Evolutionary conservation across 306 rosid species (phyloP), one percentile per base, ranked within the genome.

Genomic region (Ormosia semicastrata): DNA sequence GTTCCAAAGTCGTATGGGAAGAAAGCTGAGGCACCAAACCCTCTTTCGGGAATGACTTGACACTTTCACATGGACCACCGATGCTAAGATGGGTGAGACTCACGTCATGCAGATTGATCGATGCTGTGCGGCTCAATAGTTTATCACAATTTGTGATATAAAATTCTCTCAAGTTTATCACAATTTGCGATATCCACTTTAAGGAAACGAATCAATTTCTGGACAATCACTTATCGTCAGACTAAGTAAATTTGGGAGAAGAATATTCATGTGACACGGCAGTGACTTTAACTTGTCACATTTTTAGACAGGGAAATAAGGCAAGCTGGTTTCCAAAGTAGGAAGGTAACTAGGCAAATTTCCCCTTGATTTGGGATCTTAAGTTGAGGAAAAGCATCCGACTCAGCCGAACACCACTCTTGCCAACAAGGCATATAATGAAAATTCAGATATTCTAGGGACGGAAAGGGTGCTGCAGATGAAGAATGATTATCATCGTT

Each of bases 381-480:
- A n/a, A n/a, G n/a, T n/a, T n/a, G n/a, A n/a, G n/a, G n/a, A n/a
- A n/a, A n/a, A n/a, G n/a, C n/a, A n/a, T n/a, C n/a, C n/a, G n/a
- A n/a, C n/a, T n/a, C n/a, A n/a, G n/a, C n/a, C 2, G 47, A 30
- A 41, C 6, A 2, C 85, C 80, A 81, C 12, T 37, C 43, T 17
- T 63, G 29, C 80, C 74, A 65, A 1, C 37, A 3, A 9, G 43
- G 2, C 76, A 75, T 65, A 3, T 0, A 0, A 0, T 0, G 0
- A 53, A 81, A 73, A 3, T 0, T 0, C 2, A 68, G 46, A 18
- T 0, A 0, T 44, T 82, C 50, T 8, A 76, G 57, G 34, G 40
- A 47, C 6, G 39, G 56, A 68, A 82, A 82, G 0, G 81, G 76
- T 43, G 46, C 33, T 4, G 2, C 17, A 6, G 32, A 59, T 36